Percentiles rank a stretch among this genome's conserved stretches.
Conservation (phyloP, 2,329 filamentous ascomycete species). For the Elsinoe arachidis region DNA sequence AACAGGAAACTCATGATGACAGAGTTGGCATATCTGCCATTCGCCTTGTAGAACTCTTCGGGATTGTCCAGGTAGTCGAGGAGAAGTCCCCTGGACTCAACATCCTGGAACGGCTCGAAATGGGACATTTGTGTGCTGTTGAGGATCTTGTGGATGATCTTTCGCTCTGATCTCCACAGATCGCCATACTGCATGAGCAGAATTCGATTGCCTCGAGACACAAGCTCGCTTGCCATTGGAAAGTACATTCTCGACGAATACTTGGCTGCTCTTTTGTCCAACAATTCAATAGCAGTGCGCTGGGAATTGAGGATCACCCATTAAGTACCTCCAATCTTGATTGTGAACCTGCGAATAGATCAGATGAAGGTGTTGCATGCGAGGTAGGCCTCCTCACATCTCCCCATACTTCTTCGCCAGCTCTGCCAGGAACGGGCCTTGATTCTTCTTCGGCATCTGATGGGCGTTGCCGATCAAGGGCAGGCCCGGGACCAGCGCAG, state of each 20-base stretch:
- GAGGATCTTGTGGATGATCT: conserved; percentile 28
- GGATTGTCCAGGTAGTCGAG: conserved; percentile 23
- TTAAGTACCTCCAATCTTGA: conserved; percentile 36
- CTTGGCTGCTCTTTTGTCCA: conserved; percentile 39
- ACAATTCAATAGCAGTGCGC: conserved; percentile 33
- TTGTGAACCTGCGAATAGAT: conserved; percentile 13
- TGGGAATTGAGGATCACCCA: conserved; percentile 37
- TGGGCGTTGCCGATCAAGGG: conserved; percentile 8
- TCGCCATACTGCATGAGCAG: conserved; percentile 26
- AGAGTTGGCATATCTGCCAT: conserved; percentile 24
- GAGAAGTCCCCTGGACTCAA: conserved; percentile 24
- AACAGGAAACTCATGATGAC: conserved; percentile 30
- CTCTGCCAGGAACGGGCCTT: not conserved
- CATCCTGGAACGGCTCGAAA: conserved; percentile 27
- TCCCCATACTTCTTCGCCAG: conserved; percentile 10
- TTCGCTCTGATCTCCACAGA: conserved; percentile 24
- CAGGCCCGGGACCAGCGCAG: conserved; percentile 1
- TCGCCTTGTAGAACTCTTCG: conserved; percentile 23
- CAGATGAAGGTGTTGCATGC: not conserved
- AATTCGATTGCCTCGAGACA: conserved; percentile 25
- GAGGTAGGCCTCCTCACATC: not conserved
- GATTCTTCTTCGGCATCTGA: not conserved
- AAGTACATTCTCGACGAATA: conserved; percentile 36
- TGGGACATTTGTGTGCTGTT: conserved; percentile 20
- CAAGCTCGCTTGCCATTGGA: conserved; percentile 21